Base-by-base conservation (phyloP, 148 eudicot species). In the Rhododendron simsii region DNA sequence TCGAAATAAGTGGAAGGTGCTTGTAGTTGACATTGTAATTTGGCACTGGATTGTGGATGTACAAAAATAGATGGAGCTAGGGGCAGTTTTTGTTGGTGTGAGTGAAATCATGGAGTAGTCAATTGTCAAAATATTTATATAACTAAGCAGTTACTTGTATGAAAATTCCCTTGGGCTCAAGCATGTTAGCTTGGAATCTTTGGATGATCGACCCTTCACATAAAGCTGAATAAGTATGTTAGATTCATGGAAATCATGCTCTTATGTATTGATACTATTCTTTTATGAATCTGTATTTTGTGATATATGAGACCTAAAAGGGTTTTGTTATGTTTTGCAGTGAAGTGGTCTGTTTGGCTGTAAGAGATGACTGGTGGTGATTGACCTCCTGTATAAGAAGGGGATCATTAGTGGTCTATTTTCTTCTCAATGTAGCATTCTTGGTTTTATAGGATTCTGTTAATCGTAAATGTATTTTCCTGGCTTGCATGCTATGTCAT, bases 251-350 rank as follows among this genome's bases (percentile, higher is more conserved):
- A 15, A 37, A 45, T 39, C 26, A 4, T 45, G 55, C 23, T 48
- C 0, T 71, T 14, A 0, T 71, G 20, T 28, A 12, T 45, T 30
- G 9, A 9, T 83, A 57, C 23, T 47, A 5, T 9, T 15, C 11
- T 26, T 67, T 9, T 67, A 6, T 57, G 23, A 7, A 39, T 12
- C 35, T 67, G 12, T 51, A 45, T 67, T 65, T 67, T 45, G 57
- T 73, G 41, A 16, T 41, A 33, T 7, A 15, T 44, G 77, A 30
- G 28, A 18, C 26, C 37, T 51, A 33, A 84, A 39, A 41, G 28
- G 21, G 16, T 67, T 33, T 26, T 69, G 78, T 44, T 47, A 48
- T 75, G 23, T 75, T 84, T 6, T 84, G 69, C 86, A 84, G 86
- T 84, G 86, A 74, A 21, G 55, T 48, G 78, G 61, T 45, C n/a